Base-by-base conservation (phyloP, 306 rosid species). In the Ceratonia siliqua region DNA sequence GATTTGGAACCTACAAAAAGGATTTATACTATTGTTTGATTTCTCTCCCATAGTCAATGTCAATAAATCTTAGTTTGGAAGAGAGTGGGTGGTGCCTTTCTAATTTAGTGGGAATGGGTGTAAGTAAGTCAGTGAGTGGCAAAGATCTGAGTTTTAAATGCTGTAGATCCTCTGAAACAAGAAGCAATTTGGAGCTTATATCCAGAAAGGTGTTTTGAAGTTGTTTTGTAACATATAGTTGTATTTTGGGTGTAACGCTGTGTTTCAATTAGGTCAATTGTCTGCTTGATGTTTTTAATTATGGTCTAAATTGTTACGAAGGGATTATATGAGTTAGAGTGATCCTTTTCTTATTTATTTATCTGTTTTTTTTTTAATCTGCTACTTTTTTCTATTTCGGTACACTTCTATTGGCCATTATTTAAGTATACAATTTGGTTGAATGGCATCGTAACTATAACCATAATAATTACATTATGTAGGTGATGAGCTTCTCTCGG, bases 401-500 rank as follows among this genome's bases (percentile, higher is more conserved):
- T 71, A 5, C 50, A n/a, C 33, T 49, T 46, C 7, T 1, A 2
- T 18, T 30, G 10, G 17, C 13, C 2, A 39, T 38, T 7, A 52
- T 52, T 33, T 56, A 6, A 28, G 18, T 22, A 5, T 71, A n/a
- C 54, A 3, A 56, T 42, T n/a, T n/a, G 8, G 63, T 74, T 55
- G 22, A 35, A 13, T 22, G 6, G 13, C 27, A 27, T 5, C n/a
- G 45, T 39, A 20, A 53, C 27, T 56, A 12, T 75, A 45, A 66
- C 38, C 5, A 0, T 48, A 15, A 3, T 2, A 27, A 41, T n/a
- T 50, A 4, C 0, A 3, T 11, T 52, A 8, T 76, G 38, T 45
- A 92, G 98, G 94, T 68, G 98, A 90, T 15, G 96, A 92, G 87
- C 96, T 92, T 81, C 91, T 92, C 86, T 92, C 96, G 8, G 92